Conservation (phyloP, 1,284 basidiomycete genomes). For the Ganoderma resinaceum region DNA sequence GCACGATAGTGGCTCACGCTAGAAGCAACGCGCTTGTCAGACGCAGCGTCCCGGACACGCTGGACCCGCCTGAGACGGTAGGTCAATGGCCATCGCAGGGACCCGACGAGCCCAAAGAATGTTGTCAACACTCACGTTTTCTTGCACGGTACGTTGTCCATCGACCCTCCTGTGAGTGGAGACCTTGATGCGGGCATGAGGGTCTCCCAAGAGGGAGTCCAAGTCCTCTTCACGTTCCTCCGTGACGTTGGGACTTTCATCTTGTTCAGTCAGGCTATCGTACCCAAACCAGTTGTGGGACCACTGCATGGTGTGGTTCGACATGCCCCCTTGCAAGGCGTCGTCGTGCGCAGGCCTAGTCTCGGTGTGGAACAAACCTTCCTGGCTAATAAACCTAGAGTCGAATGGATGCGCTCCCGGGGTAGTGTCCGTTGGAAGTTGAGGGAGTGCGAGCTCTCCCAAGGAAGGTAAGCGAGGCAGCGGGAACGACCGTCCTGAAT, state of each 20-base stretch:
- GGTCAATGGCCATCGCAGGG: constrained; percentile 2
- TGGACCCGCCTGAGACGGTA: background rate
- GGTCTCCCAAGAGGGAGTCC: constrained; percentile 20
- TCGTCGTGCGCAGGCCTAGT: background rate
- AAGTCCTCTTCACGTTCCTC: constrained; percentile 10
- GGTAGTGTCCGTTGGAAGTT: background rate
- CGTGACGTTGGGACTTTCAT: background rate
- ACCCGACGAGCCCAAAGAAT: background rate
- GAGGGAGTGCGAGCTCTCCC: background rate
- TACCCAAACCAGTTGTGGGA: constrained; percentile 20
- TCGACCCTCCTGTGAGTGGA: too few species aligned
- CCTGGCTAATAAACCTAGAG: background rate
- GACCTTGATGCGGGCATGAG: background rate
- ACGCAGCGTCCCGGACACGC: background rate
- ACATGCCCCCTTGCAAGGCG: background rate
- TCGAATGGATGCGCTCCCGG: background rate
- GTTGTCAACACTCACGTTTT: background rate
- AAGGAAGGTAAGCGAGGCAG: background rate
- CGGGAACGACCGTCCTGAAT: background rate
- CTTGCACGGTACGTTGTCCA: background rate
- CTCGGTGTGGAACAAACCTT: background rate
- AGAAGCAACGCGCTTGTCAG: background rate
- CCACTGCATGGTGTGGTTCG: constrained; percentile 5
- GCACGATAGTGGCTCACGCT: background rate
- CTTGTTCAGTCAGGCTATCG: background rate